Conservation (phyloP, 202 grass and related monocot species). For the Zizania palustris region DNA sequence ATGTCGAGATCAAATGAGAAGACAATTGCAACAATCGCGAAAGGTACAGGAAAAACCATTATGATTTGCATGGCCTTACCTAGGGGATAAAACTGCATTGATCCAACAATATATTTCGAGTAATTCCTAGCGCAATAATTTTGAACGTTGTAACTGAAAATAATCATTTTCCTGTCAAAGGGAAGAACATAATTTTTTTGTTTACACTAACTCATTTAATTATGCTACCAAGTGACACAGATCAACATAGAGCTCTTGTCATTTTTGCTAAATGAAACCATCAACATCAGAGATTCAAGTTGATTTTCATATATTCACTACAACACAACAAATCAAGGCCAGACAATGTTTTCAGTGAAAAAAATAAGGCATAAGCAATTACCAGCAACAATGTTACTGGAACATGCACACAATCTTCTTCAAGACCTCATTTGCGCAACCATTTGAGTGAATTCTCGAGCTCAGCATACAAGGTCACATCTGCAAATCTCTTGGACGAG, state of each 20-base stretch:
- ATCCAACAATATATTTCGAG: neutral
- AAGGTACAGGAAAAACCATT: neutral
- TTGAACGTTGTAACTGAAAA: neutral
- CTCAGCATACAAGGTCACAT: constrained; percentile 61
- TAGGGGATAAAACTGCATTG: no score
- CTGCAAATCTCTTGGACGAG: constrained; percentile 68
- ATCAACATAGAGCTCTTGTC: neutral
- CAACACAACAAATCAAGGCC: neutral
- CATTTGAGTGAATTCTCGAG: constrained; percentile 79
- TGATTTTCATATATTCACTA: neutral
- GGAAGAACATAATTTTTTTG: neutral
- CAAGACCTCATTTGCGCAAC: constrained; percentile 21
- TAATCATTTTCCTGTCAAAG: neutral
- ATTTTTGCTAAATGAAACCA: constrained; percentile 24
- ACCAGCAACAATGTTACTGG: constrained; percentile 7
- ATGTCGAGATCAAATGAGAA: neutral
- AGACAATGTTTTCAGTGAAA: neutral
- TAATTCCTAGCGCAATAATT: neutral
- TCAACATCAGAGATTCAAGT: constrained; percentile 13
- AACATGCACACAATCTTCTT: neutral
- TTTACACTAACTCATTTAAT: constrained; percentile 15
- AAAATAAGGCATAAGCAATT: neutral
- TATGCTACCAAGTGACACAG: neutral
- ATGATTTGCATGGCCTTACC: neutral
- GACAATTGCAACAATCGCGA: neutral